Conservation (phyloP, 805 yeast species). For the Grigorovia humatica region DNA sequence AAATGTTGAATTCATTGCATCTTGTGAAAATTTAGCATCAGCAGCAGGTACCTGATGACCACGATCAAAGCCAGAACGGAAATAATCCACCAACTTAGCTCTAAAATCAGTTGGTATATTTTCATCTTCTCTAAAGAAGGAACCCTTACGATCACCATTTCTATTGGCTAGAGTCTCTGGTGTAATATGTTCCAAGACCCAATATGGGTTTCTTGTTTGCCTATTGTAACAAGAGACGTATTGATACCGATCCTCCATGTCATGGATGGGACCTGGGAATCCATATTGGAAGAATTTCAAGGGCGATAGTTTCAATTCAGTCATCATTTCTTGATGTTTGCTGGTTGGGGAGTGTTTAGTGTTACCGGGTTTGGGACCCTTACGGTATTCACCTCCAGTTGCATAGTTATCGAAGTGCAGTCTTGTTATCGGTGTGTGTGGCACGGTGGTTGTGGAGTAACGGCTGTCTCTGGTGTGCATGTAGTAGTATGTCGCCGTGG, state of each 20-base stretch:
- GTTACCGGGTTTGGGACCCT: not conserved
- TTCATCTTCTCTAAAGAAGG: constrained; percentile 83
- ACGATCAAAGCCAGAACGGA: constrained; percentile 90
- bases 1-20: constrained; percentile 93
- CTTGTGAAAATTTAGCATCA: constrained; percentile 81
- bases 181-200: constrained; percentile 81
- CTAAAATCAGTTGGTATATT: constrained; percentile 66
- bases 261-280: constrained; percentile 91
- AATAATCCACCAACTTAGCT: constrained; percentile 71
- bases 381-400: not conserved
- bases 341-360: not conserved
- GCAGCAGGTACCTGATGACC: constrained; percentile 99
- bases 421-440: not conserved
- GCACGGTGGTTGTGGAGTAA: not conserved
- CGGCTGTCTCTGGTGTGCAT: not conserved
- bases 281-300: constrained; percentile 82
- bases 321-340: not conserved
- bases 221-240: constrained; percentile 83
- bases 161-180: constrained; percentile 48
- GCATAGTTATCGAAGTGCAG: not conserved
- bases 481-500: not conserved
- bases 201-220: constrained; percentile 73
- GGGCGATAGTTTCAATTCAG: constrained; percentile 33
- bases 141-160: constrained; percentile 66
- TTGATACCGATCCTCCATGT: constrained; percentile 60